phyloP scores from a whole-genome alignment of 495 filamentous ascomycete genomes.

The Penicillium odoratum region DNA sequence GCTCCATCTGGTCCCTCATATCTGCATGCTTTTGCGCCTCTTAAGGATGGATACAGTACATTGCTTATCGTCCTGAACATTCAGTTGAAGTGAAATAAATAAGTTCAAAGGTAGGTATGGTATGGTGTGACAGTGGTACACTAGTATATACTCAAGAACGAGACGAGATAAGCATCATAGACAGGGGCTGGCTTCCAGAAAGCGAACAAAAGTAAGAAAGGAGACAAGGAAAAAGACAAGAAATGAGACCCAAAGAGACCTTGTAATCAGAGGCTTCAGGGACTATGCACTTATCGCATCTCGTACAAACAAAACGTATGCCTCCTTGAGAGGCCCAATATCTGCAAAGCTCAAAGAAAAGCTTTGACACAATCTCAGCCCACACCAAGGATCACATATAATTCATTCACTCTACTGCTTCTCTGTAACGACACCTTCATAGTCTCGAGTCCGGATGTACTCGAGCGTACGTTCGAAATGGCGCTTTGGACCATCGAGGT shows the following conservation, averaged over 20 bases:
- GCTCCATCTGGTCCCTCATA: too few relatives aligned
- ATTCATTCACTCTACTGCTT: slow-evolving; percentile 45
- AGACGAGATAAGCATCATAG: slow-evolving; percentile 16
- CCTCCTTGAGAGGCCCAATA: neutral
- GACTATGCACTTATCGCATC: neutral
- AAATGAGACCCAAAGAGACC: neutral
- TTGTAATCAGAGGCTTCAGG: neutral
- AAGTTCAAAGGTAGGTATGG: slow-evolving; percentile 28
- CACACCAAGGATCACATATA: neutral
- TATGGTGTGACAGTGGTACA: slow-evolving; percentile 34
- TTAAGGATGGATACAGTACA: too few relatives aligned
- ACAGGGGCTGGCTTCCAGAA: slow-evolving; percentile 24
- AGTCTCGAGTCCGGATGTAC: slow-evolving; percentile 86
- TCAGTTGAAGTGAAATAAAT: slow-evolving; percentile 7
- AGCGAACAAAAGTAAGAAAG: slow-evolving; percentile 7
- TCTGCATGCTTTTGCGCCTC: too few relatives aligned
- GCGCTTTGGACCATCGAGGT: slow-evolving; percentile 79
- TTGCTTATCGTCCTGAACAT: too few relatives aligned
- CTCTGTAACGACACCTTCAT: slow-evolving; percentile 83
- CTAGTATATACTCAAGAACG: slow-evolving; percentile 35
- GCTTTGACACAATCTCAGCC: neutral
- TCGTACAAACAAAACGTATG: slow-evolving; percentile 3
- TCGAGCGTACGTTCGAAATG: slow-evolving; percentile 95
- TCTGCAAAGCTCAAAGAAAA: neutral
- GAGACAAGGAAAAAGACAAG: neutral